phyloP scores from a whole-genome alignment of 2,329 filamentous ascomycete genomes.

The Neodidymelliopsis sp. region DNA sequence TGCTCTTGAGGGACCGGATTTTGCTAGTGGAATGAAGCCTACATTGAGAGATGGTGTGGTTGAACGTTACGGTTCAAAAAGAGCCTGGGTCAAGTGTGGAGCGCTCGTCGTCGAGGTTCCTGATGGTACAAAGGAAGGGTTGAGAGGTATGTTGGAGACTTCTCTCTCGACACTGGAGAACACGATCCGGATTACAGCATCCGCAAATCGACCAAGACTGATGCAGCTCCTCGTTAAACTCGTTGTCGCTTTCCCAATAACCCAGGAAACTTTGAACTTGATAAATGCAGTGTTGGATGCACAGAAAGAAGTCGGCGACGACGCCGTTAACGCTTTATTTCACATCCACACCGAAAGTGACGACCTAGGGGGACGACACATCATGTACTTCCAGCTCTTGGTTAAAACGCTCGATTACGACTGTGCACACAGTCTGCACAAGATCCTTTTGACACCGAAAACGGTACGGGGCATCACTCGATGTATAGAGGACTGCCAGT shows the following conservation, averaged over 20 bases:
- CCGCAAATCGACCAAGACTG: neutral
- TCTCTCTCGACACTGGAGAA: conserved; percentile 10
- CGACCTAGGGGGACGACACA: conserved; percentile 27
- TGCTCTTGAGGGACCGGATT: conserved; percentile 43
- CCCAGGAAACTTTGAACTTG: conserved; percentile 27
- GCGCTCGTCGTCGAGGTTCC: conserved; percentile 33
- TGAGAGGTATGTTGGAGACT: conserved; percentile 26
- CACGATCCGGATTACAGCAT: conserved; percentile 17
- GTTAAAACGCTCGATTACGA: conserved; percentile 25
- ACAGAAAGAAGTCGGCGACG: conserved; percentile 9
- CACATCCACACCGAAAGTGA: conserved; percentile 17
- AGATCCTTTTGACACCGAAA: conserved; percentile 26
- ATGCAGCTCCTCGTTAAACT: conserved; percentile 33
- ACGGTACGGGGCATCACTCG: conserved; percentile 31
- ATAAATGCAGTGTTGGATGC: conserved; percentile 32
- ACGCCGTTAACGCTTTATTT: conserved; percentile 22
- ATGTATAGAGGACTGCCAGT: conserved; percentile 34
- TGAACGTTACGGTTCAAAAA: conserved; percentile 24
- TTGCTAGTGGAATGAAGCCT: conserved; percentile 22
- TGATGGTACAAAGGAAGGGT: conserved; percentile 24
- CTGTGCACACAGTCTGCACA: conserved; percentile 20
- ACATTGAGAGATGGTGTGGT: conserved; percentile 36
- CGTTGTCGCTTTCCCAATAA: conserved; percentile 26
- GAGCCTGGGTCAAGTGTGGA: conserved; percentile 24
- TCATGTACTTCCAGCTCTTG: conserved; percentile 26